These are phyloP conservation scores for Adansonia gregorii DNA, from an alignment of 441 rosid genomes.

Conservation along the genomic window DNA sequence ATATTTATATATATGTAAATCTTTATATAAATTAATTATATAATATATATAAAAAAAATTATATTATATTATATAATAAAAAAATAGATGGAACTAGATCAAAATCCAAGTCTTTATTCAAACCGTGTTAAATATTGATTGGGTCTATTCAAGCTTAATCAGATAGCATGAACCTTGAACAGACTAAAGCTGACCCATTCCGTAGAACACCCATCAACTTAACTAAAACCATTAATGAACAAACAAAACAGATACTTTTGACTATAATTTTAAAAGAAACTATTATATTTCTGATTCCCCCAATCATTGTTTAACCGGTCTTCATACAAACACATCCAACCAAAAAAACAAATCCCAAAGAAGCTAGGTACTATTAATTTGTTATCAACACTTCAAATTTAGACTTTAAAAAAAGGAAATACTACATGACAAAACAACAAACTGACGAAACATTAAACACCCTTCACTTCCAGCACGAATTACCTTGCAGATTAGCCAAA, in stretches of 20 bases:
- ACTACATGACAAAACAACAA: constrained; percentile 6
- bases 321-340: constrained; percentile 34
- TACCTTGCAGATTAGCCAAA: constrained; percentile 33
- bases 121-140: no score
- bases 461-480: constrained; percentile 25
- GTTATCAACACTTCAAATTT: not conserved
- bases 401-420: not conserved
- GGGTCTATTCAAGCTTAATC: no score
- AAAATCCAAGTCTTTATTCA: no score
- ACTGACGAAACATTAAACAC: constrained; percentile 11
- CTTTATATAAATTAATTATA: no score
- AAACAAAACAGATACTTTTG: not conserved
- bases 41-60: no score
- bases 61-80: no score
- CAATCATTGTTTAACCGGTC: constrained; percentile 17
- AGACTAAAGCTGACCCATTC: no score
- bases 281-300: constrained; percentile 13
- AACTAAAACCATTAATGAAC: not conserved
- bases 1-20: no score
- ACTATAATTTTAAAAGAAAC: not conserved
- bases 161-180: no score
- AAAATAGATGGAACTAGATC: no score
- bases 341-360: constrained; percentile 21
- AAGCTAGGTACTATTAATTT: not conserved
- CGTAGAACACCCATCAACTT: not conserved